phyloP scores from a whole-genome alignment of 2,329 filamentous ascomycete genomes.

The Domatiomyces catenatus region DNA sequence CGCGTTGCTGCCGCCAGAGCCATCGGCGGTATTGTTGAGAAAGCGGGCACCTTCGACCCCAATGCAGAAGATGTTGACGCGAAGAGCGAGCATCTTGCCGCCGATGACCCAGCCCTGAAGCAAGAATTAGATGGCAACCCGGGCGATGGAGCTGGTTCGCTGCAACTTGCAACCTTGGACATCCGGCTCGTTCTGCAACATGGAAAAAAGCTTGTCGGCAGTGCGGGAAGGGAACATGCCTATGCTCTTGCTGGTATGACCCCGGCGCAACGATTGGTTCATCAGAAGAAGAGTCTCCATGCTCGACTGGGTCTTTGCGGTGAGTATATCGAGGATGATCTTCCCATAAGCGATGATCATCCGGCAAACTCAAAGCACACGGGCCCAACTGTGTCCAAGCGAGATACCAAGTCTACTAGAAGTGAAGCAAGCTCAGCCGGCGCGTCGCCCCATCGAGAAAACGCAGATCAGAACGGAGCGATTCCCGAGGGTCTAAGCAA shows the following conservation, averaged over 20 bases:
- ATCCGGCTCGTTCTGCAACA: slow-evolving; percentile 64
- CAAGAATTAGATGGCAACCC: slow-evolving; percentile 17
- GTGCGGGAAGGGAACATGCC: slow-evolving; percentile 66
- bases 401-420: neutral
- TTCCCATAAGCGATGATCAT: slow-evolving; percentile 53
- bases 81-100: slow-evolving; percentile 38
- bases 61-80: slow-evolving; percentile 53
- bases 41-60: slow-evolving; percentile 76
- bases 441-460: neutral
- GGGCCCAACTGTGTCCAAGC: slow-evolving; percentile 10
- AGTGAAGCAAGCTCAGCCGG: neutral
- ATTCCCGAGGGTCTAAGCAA: slow-evolving; percentile 53
- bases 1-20: slow-evolving; percentile 85
- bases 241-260: slow-evolving; percentile 70
- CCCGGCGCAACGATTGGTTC: slow-evolving; percentile 60
- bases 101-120: slow-evolving; percentile 24
- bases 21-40: slow-evolving; percentile 81
- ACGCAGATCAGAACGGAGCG: neutral
- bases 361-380: slow-evolving; percentile 32
- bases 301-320: slow-evolving; percentile 72
- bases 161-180: slow-evolving; percentile 61
- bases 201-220: slow-evolving; percentile 71
- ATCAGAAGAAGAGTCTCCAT: slow-evolving; percentile 77
- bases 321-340: slow-evolving; percentile 70
- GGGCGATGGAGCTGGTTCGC: slow-evolving; percentile 23